Evolutionary conservation across 2,329 filamentous ascomycete genomes (phyloP), one percentile per base, ranked within the genome.

Genomic region (Helotiales sp.): DNA sequence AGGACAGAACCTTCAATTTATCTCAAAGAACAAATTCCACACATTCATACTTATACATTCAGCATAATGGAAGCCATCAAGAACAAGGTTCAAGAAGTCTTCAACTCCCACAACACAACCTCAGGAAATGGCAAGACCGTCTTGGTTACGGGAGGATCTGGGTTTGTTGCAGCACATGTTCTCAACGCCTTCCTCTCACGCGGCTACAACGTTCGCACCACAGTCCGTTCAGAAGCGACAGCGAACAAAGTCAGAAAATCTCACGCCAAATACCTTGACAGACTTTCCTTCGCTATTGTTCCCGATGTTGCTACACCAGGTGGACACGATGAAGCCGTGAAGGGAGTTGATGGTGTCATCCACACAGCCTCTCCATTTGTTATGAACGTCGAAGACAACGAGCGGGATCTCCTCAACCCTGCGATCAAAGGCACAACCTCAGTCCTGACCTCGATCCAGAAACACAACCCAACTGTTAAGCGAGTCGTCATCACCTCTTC

Each of bases 291-390:
- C 40, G 62, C 58, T 3, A 81, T 93, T 61, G 88, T 95, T 12
- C 79, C 83, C 44, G 89, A 96, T 64, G 84, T 95, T 59, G 84
- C 86, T 0, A 71, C 83, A 61, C 80, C 84, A n/a, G 82, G 81
- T 19, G 89, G 87, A 19, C 93, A 93, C 63, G 81, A 88, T 60
- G 73, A 81, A 69, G 70, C 78, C 19, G 63, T 73, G 47, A 71
- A 74, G 4, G 83, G 85, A 0, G 89, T 93, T 62, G 86, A 90
- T 68, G 86, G 82, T 53, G 67, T 93, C 54, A 79, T 91, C 54
- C 87, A 91, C 71, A 89, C 87, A 4, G 87, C 88, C 1, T 87
- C 83, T 0, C 89, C 65, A 1, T 76, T 77, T 58, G 62, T 69
- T 34, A 59, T 70, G 49, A 49, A 66, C 5, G 68, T 70, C 24